These are phyloP conservation scores for Tolypocladium guangdongense DNA, from an alignment of 2,329 filamentous ascomycete genomes.

Conservation along the genomic window DNA sequence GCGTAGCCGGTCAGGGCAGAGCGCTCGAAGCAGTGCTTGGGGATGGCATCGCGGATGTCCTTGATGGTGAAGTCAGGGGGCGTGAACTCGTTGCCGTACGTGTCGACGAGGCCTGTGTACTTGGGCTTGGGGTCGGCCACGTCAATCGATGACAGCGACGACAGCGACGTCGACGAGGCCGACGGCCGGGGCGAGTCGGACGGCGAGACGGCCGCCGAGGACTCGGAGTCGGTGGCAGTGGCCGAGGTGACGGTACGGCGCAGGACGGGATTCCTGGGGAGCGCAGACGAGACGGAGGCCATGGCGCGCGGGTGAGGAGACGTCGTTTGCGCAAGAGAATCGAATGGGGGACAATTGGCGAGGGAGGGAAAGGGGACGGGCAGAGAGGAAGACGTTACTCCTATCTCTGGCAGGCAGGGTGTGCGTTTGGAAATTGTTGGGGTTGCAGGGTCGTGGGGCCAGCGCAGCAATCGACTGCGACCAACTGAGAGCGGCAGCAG, in stretches of 20 bases:
- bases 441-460: conserved; percentile 3
- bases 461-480: neutral
- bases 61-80: conserved; percentile 96
- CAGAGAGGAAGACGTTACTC: neutral
- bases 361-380: neutral
- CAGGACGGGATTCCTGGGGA: conserved; percentile 31
- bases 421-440: conserved; percentile 3
- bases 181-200: conserved; percentile 49
- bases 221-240: conserved; percentile 38
- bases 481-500: neutral
- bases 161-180: conserved; percentile 82
- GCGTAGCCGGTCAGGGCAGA: conserved; percentile 62
- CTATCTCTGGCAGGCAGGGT: neutral
- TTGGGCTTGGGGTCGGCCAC: conserved; percentile 24
- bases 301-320: conserved; percentile 20
- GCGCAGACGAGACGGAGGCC: conserved; percentile 34
- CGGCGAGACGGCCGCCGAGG: conserved; percentile 47
- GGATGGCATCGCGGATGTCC: conserved; percentile 92
- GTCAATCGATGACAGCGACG: conserved; percentile 66
- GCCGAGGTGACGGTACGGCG: conserved; percentile 38
- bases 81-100: conserved; percentile 89
- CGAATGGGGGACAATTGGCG: neutral
- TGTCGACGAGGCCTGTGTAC: conserved; percentile 69
- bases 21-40: conserved; percentile 92
- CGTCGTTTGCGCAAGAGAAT: neutral